Conservation (phyloP, 345 rosid species). For the Heritiera fomes region DNA sequence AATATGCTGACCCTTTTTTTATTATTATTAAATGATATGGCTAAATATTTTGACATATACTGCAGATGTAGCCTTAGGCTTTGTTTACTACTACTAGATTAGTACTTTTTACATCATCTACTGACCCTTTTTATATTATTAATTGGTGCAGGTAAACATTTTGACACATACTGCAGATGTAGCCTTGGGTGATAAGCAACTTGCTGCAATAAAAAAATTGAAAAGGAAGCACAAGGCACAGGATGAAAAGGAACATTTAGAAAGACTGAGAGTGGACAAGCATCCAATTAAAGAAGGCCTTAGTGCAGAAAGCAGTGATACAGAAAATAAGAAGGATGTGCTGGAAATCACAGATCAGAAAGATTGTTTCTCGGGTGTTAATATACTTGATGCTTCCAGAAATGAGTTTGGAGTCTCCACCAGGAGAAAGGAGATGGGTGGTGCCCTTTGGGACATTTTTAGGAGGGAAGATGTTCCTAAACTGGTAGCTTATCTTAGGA, state of each 20-base stretch:
- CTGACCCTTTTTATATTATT: not conserved
- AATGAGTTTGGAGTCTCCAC: conserved; percentile 16
- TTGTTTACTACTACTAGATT: not conserved
- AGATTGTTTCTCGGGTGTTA: conserved; percentile 14
- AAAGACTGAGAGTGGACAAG: not conserved
- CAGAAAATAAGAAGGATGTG: conserved; percentile 8
- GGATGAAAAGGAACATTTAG: conserved; percentile 47
- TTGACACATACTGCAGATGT: conserved; percentile 73
- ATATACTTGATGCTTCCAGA: not conserved
- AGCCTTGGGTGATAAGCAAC: conserved; percentile 50
- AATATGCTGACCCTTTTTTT: not conserved
- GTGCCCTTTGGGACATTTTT: conserved; percentile 96
- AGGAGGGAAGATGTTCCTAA: conserved; percentile 84
- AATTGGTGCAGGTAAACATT: conserved; percentile 63
- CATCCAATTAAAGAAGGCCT: conserved; percentile 15
- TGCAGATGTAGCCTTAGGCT: no score
- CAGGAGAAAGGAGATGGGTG: conserved; percentile 28
- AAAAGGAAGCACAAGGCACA: conserved; percentile 63
- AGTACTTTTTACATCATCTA: conserved; percentile 1
- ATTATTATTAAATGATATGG: no score
- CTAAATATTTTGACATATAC: no score
- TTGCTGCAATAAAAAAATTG: conserved; percentile 43
- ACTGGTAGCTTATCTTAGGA: conserved; percentile 66
- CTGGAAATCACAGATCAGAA: conserved; percentile 18
- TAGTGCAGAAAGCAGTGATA: conserved; percentile 12